Conservation (phyloP, 805 yeast genomes). For the Yarrowia keelungensis region DNA sequence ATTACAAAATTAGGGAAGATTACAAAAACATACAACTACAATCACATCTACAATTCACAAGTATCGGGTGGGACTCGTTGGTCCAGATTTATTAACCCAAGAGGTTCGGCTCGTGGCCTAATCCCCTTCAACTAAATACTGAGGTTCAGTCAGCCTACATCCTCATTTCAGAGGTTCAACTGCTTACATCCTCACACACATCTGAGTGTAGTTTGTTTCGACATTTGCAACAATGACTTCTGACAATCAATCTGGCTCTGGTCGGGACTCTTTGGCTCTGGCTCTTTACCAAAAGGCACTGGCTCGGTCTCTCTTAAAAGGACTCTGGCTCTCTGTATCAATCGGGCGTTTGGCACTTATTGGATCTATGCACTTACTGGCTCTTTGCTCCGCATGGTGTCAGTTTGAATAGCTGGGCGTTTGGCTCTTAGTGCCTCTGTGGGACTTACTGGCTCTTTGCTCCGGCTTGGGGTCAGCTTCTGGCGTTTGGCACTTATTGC, state of each 20-base stretch:
- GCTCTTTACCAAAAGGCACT: background rate
- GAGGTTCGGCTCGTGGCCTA: slow-evolving; percentile 33
- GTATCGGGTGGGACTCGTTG: slow-evolving; percentile 19
- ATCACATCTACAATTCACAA: background rate
- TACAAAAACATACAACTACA: background rate
- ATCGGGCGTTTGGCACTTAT: slow-evolving; percentile 21
- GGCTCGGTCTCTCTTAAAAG: no score
- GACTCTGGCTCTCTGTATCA: slow-evolving; percentile 9
- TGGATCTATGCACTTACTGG: slow-evolving; percentile 14
- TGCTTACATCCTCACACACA: slow-evolving; percentile 32
- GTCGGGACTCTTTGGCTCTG: slow-evolving; percentile 2
- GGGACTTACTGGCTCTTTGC: slow-evolving; percentile 25
- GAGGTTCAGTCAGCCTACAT: slow-evolving; percentile 34
- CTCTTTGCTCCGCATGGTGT: slow-evolving; percentile 7
- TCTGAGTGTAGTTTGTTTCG: slow-evolving; percentile 7
- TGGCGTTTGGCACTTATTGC: slow-evolving; percentile 32
- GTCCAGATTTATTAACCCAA: slow-evolving; percentile 30
- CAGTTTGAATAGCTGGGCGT: background rate
- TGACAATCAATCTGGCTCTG: slow-evolving; percentile 1
- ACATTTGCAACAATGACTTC: slow-evolving; percentile 11
- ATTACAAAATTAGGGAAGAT: background rate
- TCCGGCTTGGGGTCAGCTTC: background rate
- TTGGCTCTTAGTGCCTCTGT: slow-evolving; percentile 13
- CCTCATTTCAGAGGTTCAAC: slow-evolving; percentile 30
- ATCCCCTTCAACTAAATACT: slow-evolving; percentile 25